Base-by-base conservation (phyloP, 208 protist species). In the Tetramitus jugosus region DNA sequence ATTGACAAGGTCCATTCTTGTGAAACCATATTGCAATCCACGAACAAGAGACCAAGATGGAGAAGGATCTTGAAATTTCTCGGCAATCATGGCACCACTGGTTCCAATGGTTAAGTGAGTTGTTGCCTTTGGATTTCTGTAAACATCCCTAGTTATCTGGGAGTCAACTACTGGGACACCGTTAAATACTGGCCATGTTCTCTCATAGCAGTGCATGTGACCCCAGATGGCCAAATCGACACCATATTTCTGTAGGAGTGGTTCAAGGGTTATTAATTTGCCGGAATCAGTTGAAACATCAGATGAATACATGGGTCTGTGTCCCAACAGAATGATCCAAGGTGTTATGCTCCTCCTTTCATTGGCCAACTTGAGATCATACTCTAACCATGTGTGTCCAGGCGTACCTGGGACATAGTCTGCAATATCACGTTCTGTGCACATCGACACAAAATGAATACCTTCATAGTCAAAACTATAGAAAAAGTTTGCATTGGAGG, bases 261-360 rank as follows among this genome's bases (percentile, higher is more conserved):
- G 64, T 67, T 83, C 80, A 23, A 83, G 40, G 3, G 75, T 1
- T n/a, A n/a, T n/a, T n/a, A n/a, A n/a, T n/a, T n/a, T n/a, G n/a
- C n/a, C n/a, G n/a, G n/a, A n/a, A 49, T 49, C 14, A 17, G 4
- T 49, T 49, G 8, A 17, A 14, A 49, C 14, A 45, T 29, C 31
- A 31, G n/a, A 43, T 17, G 4, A 4, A 62, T 89, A 89, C 79
- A 86, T 80, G n/a, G 86, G 86, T 49, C 84, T 46, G 62, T 89
- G 86, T 26, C 76, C 64, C 26, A 49, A 60, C 17, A 89, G 65
- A 26, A 89, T 53, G 10, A 90, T 4, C 82, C 84, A 89, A 33
- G 86, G 86, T 10, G 86, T 90, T 26, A 31, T 20, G 0, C 10
- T n/a, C 14, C 45, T 49, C 4, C 14, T 49, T 29, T 83, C 26